phyloP scores from a whole-genome alignment of 2,329 filamentous ascomycete species.

The Acarospora socialis region DNA sequence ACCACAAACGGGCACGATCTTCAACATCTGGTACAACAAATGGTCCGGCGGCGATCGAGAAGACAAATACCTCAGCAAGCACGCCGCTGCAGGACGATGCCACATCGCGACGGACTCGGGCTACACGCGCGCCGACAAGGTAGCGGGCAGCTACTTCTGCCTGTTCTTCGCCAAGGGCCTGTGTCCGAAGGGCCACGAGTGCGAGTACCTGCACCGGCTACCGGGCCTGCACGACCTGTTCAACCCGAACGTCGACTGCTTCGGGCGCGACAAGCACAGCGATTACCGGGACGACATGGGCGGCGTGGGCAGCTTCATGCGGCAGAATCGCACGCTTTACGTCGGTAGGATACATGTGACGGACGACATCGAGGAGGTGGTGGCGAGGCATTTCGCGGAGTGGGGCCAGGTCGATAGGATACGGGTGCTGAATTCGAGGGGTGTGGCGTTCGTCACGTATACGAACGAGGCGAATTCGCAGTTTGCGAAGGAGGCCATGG shows the following conservation, averaged over 20 bases:
- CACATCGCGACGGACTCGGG: constrained; percentile 68
- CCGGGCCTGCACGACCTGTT: constrained; percentile 80
- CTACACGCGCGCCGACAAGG: constrained; percentile 63
- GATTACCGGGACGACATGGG: constrained; percentile 98
- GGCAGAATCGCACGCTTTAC: constrained; percentile 88
- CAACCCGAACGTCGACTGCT: constrained; percentile 89
- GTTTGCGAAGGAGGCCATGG: constrained; percentile 92
- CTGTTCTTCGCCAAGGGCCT: constrained; percentile 74
- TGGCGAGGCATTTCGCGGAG: constrained; percentile 87
- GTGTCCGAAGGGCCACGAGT: constrained; percentile 79
- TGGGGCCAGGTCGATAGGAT: constrained; percentile 87
- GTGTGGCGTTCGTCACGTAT: constrained; percentile 93
- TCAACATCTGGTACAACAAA: constrained; percentile 99
- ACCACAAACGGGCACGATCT: constrained; percentile 84
- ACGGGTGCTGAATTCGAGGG: constrained; percentile 73
- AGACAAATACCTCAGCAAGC: constrained; percentile 75
- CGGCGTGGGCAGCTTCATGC: constrained; percentile 83
- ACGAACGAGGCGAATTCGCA: constrained; percentile 77
- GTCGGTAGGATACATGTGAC: constrained; percentile 87
- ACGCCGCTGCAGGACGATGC: constrained; percentile 70
- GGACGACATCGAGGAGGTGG: constrained; percentile 93
- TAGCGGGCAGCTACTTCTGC: constrained; percentile 78
- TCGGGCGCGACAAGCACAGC: constrained; percentile 80
- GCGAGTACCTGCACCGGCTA: constrained; percentile 82
- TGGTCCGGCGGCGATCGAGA: constrained; percentile 93